These are phyloP conservation scores for Cavenderia fasciculata DNA, from an alignment of 78 protist genomes.

Conservation along the genomic window DNA sequence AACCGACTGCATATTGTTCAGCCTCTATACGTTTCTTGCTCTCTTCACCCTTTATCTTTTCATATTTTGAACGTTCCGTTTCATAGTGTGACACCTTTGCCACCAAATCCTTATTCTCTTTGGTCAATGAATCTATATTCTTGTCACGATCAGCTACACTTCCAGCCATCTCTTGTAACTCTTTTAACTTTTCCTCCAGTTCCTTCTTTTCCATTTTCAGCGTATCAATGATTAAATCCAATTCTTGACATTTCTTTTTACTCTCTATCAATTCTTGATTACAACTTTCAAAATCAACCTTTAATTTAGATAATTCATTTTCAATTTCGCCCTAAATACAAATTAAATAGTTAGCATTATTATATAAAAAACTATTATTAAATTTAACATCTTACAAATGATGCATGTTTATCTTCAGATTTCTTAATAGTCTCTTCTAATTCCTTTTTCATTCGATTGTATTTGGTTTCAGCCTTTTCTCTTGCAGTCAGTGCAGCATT, in stretches of 20 bases:
- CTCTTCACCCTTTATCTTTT: neutral
- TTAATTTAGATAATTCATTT: slow-evolving; percentile 6
- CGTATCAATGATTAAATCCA: neutral
- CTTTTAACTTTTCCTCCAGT: neutral
- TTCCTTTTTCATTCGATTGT: slow-evolving; percentile 39
- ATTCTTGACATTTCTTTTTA: neutral
- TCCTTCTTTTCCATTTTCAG: neutral
- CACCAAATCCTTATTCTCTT: neutral
- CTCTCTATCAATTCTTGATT: neutral
- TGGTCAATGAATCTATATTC: neutral
- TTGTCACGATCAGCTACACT: neutral
- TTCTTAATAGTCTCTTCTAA: slow-evolving; percentile 35
- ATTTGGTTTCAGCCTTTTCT: slow-evolving; percentile 53
- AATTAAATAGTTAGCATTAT: neutral
- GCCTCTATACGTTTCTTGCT: slow-evolving; percentile 68
- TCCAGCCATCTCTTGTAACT: neutral
- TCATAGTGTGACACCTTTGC: neutral
- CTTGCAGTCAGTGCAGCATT: slow-evolving; percentile 25
- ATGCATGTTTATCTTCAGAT: slow-evolving; percentile 43
- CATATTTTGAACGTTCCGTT: neutral
- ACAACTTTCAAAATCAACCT: neutral
- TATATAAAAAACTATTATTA: neutral
- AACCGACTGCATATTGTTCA: slow-evolving; percentile 26
- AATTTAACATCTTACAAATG: neutral
- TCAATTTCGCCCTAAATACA: slow-evolving; percentile 22